These are phyloP conservation scores for Cladorrhinum samala DNA, from an alignment of 495 filamentous ascomycete genomes.

Conservation along the genomic window DNA sequence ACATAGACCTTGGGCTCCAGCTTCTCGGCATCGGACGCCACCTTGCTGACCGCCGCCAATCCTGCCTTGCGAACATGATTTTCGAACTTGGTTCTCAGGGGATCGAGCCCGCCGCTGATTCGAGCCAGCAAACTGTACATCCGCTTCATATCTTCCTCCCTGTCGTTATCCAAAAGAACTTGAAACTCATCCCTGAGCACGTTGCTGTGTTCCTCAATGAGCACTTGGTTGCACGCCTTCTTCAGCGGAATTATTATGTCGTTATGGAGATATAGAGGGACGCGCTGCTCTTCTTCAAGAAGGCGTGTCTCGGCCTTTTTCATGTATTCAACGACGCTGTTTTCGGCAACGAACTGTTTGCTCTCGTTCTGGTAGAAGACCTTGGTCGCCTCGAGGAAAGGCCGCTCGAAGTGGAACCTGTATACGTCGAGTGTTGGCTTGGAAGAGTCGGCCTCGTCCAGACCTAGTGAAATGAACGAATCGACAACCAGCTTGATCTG, in stretches of 20 bases:
- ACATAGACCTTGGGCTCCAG: conserved; percentile 96
- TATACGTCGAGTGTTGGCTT: conserved; percentile 97
- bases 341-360: conserved; percentile 88
- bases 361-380: conserved; percentile 88
- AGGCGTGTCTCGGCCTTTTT: conserved; percentile 96
- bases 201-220: conserved; percentile 79
- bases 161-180: conserved; percentile 86
- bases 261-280: conserved; percentile 81
- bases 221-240: conserved; percentile 78
- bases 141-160: conserved; percentile 86
- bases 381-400: conserved; percentile 80
- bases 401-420: conserved; percentile 80
- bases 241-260: conserved; percentile 82
- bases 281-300: conserved; percentile 89
- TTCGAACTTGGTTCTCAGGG: conserved; percentile 82
- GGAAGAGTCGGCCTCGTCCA: conserved; percentile 87
- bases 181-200: conserved; percentile 95
- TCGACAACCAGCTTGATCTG: conserved; percentile 98
- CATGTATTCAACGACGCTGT: conserved; percentile 99
- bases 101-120: conserved; percentile 89
- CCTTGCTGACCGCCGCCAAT: conserved; percentile 80
- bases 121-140: conserved; percentile 93
- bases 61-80: conserved; percentile 87
- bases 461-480: conserved; percentile 89
- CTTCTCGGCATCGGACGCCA: conserved; percentile 79